Conservation (phyloP, 2,329 filamentous ascomycete species). For the Trichoderma semiorbis region DNA sequence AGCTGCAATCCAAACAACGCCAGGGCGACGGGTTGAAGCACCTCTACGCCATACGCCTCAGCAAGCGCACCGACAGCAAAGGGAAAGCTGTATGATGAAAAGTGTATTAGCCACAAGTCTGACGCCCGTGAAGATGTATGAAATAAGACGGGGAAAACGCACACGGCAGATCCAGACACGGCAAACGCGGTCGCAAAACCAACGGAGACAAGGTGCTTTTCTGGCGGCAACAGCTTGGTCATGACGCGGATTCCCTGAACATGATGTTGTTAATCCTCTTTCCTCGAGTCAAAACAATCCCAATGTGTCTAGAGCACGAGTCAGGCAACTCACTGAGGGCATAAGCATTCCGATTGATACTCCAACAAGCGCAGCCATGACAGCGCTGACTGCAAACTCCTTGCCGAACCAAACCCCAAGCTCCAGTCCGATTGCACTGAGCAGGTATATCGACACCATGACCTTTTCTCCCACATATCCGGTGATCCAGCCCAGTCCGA, state of each 20-base stretch:
- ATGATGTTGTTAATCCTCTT: neutral
- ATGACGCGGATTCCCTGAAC: constrained; percentile 16
- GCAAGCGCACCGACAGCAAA: constrained; percentile 68
- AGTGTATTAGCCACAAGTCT: neutral
- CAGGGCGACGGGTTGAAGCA: constrained; percentile 34
- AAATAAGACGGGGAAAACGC: neutral
- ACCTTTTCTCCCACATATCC: constrained; percentile 68
- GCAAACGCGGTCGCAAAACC: constrained; percentile 79
- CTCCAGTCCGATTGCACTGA: constrained; percentile 60
- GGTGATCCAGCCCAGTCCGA: constrained; percentile 69
- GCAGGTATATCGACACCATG: constrained; percentile 61
- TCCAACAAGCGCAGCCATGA: constrained; percentile 53
- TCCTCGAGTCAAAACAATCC: neutral
- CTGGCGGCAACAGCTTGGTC: constrained; percentile 68
- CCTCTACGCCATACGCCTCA: constrained; percentile 51
- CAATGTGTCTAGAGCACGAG: neutral
- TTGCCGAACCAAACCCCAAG: constrained; percentile 80
- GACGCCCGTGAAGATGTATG: neutral
- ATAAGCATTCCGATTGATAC: constrained; percentile 17
- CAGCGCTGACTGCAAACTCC: constrained; percentile 68
- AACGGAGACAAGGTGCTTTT: constrained; percentile 73
- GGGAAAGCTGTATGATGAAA: constrained; percentile 41
- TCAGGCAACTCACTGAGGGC: constrained; percentile 9
- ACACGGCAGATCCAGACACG: constrained; percentile 64
- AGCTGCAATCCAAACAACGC: constrained; percentile 40